A percentile compares a stretch with the other conserved stretches of the same genome.
These are phyloP conservation scores for Mycena filopes DNA, from an alignment of 768 basidiomycete genomes.

Conservation along the genomic window DNA sequence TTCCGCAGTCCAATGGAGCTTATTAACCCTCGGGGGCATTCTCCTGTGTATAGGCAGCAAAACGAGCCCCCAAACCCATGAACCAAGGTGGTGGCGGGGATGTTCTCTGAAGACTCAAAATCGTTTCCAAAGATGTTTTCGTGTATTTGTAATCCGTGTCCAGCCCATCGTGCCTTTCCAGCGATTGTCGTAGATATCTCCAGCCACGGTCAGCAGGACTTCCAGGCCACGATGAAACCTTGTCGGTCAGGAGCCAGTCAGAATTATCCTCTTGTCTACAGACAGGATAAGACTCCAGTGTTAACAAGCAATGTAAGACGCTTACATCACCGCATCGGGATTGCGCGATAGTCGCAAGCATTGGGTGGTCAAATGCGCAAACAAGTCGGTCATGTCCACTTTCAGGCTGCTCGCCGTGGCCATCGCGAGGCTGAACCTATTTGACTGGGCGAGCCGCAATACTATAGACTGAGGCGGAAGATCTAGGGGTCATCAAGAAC, in stretches of 20 bases:
- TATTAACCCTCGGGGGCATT: too few species aligned
- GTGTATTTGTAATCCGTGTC: conserved; percentile 81
- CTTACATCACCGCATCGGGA: conserved; percentile 69
- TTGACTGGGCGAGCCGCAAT: conserved; percentile 79
- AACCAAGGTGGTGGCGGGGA: conserved; percentile 86
- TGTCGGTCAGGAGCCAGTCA: conserved; percentile 87
- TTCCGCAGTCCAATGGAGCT: too few species aligned
- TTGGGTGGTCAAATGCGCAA: conserved; percentile 78
- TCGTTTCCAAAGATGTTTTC: conserved; percentile 80
- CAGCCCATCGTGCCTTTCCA: conserved; percentile 80
- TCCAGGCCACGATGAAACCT: conserved; percentile 86
- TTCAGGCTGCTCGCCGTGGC: conserved; percentile 77
- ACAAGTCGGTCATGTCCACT: conserved; percentile 90
- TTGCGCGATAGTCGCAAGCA: conserved; percentile 81
- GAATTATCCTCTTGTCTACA: conserved; percentile 74
- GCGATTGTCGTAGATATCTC: conserved; percentile 85
- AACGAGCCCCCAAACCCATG: too few species aligned
- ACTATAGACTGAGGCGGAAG: conserved; percentile 65
- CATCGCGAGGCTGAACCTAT: conserved; percentile 84
- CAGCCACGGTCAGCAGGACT: conserved; percentile 83
- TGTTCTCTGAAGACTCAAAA: conserved; percentile 72
- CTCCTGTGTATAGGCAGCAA: too few species aligned
- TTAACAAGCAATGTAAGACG: conserved; percentile 25
- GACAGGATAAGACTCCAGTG: conserved; percentile 24
- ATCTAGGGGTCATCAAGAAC: conserved; percentile 33